phyloP scores from a whole-genome alignment of 495 filamentous ascomycete genomes.

The Penicillium mononematosum region DNA sequence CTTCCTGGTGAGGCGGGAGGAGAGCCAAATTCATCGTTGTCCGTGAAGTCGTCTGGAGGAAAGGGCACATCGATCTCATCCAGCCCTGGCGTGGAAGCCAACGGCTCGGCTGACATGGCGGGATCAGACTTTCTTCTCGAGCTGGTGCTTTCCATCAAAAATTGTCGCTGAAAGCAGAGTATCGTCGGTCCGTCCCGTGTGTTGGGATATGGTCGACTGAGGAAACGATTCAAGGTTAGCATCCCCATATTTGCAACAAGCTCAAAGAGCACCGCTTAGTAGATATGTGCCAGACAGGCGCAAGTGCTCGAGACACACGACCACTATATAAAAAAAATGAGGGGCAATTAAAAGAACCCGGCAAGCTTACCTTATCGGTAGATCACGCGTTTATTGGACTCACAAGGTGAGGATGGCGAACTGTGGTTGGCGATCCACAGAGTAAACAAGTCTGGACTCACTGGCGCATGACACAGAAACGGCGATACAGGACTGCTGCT shows the following conservation, averaged over 20 bases:
- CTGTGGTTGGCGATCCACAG: slow-evolving; percentile 21
- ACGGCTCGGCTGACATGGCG: slow-evolving; percentile 27
- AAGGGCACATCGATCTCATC: slow-evolving; percentile 26
- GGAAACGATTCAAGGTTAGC: slow-evolving; percentile 47
- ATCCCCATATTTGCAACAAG: slow-evolving; percentile 35
- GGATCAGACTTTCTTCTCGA: slow-evolving; percentile 30
- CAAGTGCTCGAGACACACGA: not conserved
- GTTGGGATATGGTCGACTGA: slow-evolving; percentile 43
- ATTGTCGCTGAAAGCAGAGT: slow-evolving; percentile 46
- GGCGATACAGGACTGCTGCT: slow-evolving; percentile 4
- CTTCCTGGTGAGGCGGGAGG: slow-evolving; percentile 36
- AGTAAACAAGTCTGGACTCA: slow-evolving; percentile 4
- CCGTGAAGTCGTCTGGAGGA: slow-evolving; percentile 26
- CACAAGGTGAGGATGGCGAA: slow-evolving; percentile 14
- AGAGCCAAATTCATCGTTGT: slow-evolving; percentile 39
- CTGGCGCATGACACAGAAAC: slow-evolving; percentile 12
- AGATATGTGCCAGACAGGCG: not conserved
- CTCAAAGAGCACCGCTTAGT: not conserved
- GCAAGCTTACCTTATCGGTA: slow-evolving; percentile 18
- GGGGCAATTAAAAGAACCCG: slow-evolving; percentile 9
- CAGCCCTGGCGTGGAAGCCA: slow-evolving; percentile 26
- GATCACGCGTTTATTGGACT: slow-evolving; percentile 14
- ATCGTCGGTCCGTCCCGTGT: slow-evolving; percentile 42
- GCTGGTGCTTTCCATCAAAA: slow-evolving; percentile 40
- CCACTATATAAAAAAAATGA: slow-evolving; percentile 11